Evolutionary conservation across 164 flowering plant species (phyloP), one percentile per base, ranked within the genome.

Genomic region (Chimonanthus salicifolius): DNA sequence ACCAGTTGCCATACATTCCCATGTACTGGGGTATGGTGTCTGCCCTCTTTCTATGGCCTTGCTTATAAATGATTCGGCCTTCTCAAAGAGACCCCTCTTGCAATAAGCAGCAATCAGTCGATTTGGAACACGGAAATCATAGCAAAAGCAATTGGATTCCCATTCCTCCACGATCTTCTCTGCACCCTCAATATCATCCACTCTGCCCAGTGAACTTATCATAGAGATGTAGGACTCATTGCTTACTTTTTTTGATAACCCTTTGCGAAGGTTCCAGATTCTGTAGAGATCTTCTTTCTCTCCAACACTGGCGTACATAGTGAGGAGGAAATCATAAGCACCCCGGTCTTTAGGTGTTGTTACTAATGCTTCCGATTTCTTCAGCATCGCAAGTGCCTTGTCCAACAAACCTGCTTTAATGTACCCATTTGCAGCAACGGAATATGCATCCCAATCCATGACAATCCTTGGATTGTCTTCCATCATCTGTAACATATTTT

Each of bases 161-260:
- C 87, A 85, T 64, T 87, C 86, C 66, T 72, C 66, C 7, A 76
- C 70, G 7, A 87, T 77, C 72, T 78, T 80, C 72, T 84, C 87
- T 0, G 80, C 81, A 18, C 84, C 90, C 51, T 80, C 81, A 68
- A 87, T 67, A 68, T 87, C 88, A 71, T 82, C 83, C 9, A 86
- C 45, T 77, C 77, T 82, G 62, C 75, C 6, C 3, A 87, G 72
- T 3, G 87, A 82, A 13, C 64, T 47, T 60, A 86, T 77, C 84
- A 87, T 78, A 63, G 75, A 21, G 7, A 65, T 43, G 73, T 80
- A 84, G 33, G 76, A 78, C 7, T 66, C 64, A 62, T 83, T 87
- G 33, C 64, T 64, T 4, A 80, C 16, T 60, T 69, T 76, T n/a
- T 47, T 74, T 0, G 46, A 51, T 15, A 77, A 47, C 4, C 9